Percentiles rank a stretch among this genome's conserved stretches.
Evolutionary conservation across 768 basidiomycete species (phyloP).

Genomic region (Holtermanniella nyarrowii): DNA sequence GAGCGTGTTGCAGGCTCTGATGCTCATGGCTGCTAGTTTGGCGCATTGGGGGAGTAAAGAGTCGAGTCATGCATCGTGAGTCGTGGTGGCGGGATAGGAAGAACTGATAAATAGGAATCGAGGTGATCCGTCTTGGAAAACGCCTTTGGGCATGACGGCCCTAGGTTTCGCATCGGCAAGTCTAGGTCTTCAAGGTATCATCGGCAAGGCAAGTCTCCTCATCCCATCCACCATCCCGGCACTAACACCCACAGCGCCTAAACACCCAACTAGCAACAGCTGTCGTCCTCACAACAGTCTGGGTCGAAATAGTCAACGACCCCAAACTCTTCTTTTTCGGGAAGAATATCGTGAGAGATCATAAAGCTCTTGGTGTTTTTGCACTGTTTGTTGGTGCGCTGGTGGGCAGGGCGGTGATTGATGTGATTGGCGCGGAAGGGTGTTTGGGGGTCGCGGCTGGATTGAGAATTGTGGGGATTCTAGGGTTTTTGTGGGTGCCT

Average conservation of each 20-base stretch:
- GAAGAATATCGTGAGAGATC: slow-evolving; percentile 52
- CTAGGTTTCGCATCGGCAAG: slow-evolving; percentile 69
- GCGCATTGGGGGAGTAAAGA: slow-evolving; percentile 61
- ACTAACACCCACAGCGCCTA: slow-evolving; percentile 9
- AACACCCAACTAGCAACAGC: slow-evolving; percentile 6
- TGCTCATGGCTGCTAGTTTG: slow-evolving; percentile 65
- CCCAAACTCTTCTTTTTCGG: slow-evolving; percentile 54
- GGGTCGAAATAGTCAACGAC: slow-evolving; percentile 79
- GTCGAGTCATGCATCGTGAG: slow-evolving; percentile 25
- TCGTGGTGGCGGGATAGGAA: slow-evolving; percentile 10
- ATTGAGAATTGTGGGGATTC: slow-evolving; percentile 22
- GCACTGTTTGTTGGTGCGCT: slow-evolving; percentile 69
- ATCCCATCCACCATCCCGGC: slow-evolving; percentile 1
- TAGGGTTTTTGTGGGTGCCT: background rate
- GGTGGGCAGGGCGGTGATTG: slow-evolving; percentile 26
- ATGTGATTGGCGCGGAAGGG: slow-evolving; percentile 22
- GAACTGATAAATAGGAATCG: slow-evolving; percentile 44
- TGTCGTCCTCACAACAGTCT: slow-evolving; percentile 68
- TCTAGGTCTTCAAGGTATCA: slow-evolving; percentile 70
- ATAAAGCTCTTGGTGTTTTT: slow-evolving; percentile 53
- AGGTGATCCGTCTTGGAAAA: slow-evolving; percentile 61
- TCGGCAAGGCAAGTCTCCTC: slow-evolving; percentile 53
- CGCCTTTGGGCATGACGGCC: slow-evolving; percentile 55
- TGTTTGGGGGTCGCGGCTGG: slow-evolving; percentile 30
- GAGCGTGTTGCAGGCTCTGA: slow-evolving; percentile 61